These are phyloP conservation scores for Paramecium biaurelia DNA, from an alignment of 73 alveolate species.

Conservation along the genomic window DNA sequence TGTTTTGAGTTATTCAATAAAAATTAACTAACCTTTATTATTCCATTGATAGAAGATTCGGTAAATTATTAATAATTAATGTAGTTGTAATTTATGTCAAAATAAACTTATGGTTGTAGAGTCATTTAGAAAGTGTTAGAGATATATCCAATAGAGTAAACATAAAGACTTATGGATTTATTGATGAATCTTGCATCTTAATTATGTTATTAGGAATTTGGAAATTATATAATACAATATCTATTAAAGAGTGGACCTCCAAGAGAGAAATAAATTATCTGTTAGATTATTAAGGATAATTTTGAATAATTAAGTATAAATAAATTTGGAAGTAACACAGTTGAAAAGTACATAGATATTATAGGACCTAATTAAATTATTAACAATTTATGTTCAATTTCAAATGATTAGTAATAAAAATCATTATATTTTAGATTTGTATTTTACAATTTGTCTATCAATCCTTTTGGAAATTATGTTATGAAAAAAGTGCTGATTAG, in stretches of 20 bases:
- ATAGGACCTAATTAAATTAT: constrained; percentile 11
- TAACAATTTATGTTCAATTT: neutral
- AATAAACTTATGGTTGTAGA: constrained; percentile 48
- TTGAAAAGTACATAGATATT: constrained; percentile 21
- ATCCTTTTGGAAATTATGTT: constrained; percentile 41
- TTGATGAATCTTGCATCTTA: neutral
- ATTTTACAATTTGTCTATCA: neutral
- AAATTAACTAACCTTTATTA: neutral
- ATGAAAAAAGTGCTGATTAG: constrained; percentile 25
- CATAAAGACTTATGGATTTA: neutral
- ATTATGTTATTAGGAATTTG: constrained; percentile 33
- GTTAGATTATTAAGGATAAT: constrained; percentile 16
- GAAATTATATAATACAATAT: constrained; percentile 23
- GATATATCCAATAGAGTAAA: neutral
- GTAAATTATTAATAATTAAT: neutral
- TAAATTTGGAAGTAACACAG: constrained; percentile 52
- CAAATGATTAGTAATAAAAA: neutral
- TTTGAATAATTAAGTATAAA: constrained; percentile 29
- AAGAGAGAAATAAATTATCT: neutral
- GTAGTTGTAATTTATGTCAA: neutral
- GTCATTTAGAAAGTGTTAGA: constrained; percentile 5
- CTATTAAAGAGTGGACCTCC: constrained; percentile 28
- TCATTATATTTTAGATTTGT: neutral
- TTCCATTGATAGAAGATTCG: constrained; percentile 4
- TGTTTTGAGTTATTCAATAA: neutral